Percentiles rank a stretch among this genome's conserved stretches.
phyloP scores from a whole-genome alignment of 257 asterid genomes.

The Solanum stenotomum region DNA sequence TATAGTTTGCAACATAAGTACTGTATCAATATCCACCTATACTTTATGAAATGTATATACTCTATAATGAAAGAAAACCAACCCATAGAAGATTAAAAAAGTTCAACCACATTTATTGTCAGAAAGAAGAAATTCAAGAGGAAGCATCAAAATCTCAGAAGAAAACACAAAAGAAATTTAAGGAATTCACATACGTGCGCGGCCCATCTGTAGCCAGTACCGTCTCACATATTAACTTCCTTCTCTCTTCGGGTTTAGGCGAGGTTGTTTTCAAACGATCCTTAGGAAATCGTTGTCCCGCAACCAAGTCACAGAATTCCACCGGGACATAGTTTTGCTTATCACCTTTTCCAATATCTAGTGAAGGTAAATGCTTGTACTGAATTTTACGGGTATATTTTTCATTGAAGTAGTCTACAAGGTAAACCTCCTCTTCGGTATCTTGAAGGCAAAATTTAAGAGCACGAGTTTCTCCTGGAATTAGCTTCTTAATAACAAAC shows the following conservation, averaged over 20 bases:
- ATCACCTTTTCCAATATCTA: constrained; percentile 36
- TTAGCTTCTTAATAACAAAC: constrained; percentile 29
- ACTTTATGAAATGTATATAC: neutral
- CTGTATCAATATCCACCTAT: neutral
- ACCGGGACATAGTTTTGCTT: constrained; percentile 44
- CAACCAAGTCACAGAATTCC: constrained; percentile 56
- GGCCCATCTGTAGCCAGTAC: constrained; percentile 63
- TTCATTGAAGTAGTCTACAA: constrained; percentile 41
- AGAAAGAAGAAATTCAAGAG: neutral
- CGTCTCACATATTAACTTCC: constrained; percentile 23
- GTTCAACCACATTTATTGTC: neutral
- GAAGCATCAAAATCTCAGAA: neutral
- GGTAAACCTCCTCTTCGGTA: constrained; percentile 1
- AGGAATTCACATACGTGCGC: constrained; percentile 35
- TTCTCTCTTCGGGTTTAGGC: constrained; percentile 26
- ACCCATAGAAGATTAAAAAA: neutral
- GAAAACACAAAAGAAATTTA: neutral
- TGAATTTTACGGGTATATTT: constrained; percentile 30
- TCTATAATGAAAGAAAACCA: neutral
- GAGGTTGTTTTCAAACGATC: neutral
- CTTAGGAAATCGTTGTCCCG: constrained; percentile 52
- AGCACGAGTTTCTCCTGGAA: constrained; percentile 5
- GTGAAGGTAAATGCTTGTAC: constrained; percentile 38
- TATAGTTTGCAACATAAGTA: constrained; percentile 6
- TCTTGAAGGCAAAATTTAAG: constrained; percentile 16